Conservation (phyloP, 345 rosid species). For the Camelina sativa region DNA sequence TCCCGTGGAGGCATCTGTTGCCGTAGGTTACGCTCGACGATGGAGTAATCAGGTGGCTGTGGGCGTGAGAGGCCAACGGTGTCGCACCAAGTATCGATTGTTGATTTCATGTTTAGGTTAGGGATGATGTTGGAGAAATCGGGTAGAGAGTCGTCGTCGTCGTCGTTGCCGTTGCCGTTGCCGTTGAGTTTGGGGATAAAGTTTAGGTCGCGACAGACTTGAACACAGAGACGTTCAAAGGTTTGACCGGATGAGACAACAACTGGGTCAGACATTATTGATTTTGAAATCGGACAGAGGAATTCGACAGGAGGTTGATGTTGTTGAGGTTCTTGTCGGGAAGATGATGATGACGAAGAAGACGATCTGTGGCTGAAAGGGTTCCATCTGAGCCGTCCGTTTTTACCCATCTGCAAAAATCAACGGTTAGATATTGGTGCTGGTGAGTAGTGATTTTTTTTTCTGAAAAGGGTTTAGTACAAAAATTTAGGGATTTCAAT, state of each 20-base stretch:
- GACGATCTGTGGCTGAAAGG: constrained; percentile 54
- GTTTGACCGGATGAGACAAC: constrained; percentile 88
- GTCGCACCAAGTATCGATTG: constrained; percentile 72
- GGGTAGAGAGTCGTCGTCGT: constrained; percentile 44
- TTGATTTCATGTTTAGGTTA: constrained; percentile 66
- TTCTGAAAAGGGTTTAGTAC: background rate
- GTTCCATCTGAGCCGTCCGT: constrained; percentile 68
- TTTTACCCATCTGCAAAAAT: constrained; percentile 59
- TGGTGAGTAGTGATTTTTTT: background rate
- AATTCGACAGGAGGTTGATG: constrained; percentile 61
- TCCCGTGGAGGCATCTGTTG: constrained; percentile 44
- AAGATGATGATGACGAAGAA: constrained; percentile 35
- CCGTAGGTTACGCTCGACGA: constrained; percentile 55
- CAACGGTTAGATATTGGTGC: constrained; percentile 5
- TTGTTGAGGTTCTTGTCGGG: constrained; percentile 1
- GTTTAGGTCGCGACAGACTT: constrained; percentile 60
- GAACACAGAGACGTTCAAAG: constrained; percentile 69
- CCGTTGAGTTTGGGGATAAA: constrained; percentile 57
- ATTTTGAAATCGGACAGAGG: constrained; percentile 67
- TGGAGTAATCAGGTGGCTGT: constrained; percentile 51
- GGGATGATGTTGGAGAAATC: constrained; percentile 70
- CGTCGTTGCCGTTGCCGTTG: constrained; percentile 37
- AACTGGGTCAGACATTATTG: constrained; percentile 82
- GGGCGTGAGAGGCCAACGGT: constrained; percentile 47
- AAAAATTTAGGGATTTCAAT: constrained; percentile 14